Base-by-base conservation (phyloP, 495 filamentous ascomycete genomes). In the Xylaria sp. region DNA sequence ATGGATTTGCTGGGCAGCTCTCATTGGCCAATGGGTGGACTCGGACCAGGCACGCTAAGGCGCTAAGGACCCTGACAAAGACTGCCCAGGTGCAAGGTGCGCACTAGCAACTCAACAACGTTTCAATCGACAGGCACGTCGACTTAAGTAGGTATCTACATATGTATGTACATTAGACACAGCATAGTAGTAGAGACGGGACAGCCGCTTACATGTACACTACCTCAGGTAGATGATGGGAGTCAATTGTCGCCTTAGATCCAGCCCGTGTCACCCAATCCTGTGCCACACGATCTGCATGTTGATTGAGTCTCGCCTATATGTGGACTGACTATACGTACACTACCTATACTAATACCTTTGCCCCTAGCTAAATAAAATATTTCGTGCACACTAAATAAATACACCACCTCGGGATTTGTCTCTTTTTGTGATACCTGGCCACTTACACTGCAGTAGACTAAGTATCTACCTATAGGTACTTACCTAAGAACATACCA, bases 31-130 rank as follows among this genome's bases (percentile, higher is more conserved):
- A 62, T 62, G 37, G 59, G 24, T 12, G 19, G 2, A 17, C 31
- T 21, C 26, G 24, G 52, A 7, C 2, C 26, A 52, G 52, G 52
- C 26, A 55, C 52, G 9, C 48, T 52, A 46, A 14, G 14, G 44
- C 5, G n/a, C n/a, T n/a, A 58, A 19, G 33, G 33, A 59, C 57
- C 57, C 57, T 59, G 57, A 59, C 57, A 37, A 33, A 59, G 57
- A 59, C 57, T 59, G 9, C 4, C 35, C 35, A 37, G 4, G 3
- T 37, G 35, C 35, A 37, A 37, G 4, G 3, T n/a, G 33, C n/a
- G n/a, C 33, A 14, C 57, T 59, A 59, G 14, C 57, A n/a, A 14
- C 57, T 59, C 57, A 59, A 59, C 57, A 59, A 59, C 55, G 55
- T 59, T 37, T n/a, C 9, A 37, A 59, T 53, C 50, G 24, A 29